These are phyloP conservation scores for Cercospora brassicicola DNA, from an alignment of 2,329 filamentous ascomycete genomes.

Conservation along the genomic window DNA sequence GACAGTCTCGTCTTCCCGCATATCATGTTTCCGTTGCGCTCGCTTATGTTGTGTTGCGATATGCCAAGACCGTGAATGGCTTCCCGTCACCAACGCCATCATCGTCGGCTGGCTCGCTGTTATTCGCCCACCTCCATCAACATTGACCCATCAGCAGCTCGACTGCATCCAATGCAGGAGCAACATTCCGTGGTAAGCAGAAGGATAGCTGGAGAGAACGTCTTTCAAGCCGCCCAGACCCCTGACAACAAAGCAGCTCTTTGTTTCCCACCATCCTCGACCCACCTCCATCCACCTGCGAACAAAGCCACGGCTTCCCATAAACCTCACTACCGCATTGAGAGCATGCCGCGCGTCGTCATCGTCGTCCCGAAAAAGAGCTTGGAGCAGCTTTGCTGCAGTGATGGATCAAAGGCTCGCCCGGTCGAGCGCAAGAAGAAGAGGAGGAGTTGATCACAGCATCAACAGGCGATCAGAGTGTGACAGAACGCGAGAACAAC, in stretches of 20 bases:
- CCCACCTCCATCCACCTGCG: background rate
- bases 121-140: too few relatives aligned
- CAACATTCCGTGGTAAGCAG: background rate
- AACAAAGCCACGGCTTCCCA: too few relatives aligned
- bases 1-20: background rate
- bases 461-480: too few relatives aligned
- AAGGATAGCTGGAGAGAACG: too few relatives aligned
- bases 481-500: too few relatives aligned
- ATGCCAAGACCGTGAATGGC: background rate
- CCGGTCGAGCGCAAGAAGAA: constrained; percentile 1
- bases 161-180: background rate
- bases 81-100: background rate
- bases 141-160: too few relatives aligned
- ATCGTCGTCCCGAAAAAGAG: background rate
- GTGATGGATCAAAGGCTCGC: background rate
- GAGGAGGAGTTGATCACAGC: background rate
- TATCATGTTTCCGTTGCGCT: background rate
- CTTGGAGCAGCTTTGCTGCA: background rate
- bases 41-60: background rate
- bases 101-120: too few relatives aligned
- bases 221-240: background rate
- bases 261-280: background rate
- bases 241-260: background rate
- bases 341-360: too few relatives aligned
- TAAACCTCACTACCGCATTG: too few relatives aligned